phyloP scores from a whole-genome alignment of 306 rosid genomes.

The Sicyos edulis region DNA sequence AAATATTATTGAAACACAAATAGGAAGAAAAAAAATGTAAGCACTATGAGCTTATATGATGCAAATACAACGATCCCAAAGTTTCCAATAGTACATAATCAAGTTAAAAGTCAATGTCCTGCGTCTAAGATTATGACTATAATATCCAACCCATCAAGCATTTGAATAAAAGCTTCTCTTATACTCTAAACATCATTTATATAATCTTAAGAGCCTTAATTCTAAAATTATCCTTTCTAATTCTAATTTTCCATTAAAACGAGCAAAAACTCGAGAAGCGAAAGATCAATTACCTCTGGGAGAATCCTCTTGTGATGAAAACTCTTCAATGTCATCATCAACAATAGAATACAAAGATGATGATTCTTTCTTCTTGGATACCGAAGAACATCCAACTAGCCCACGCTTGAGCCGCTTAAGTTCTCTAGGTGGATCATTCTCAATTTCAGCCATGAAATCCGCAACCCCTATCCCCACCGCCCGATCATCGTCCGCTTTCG shows the following conservation, averaged over 20 bases:
- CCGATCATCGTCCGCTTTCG: constrained; percentile 18
- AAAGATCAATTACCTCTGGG: constrained; percentile 24
- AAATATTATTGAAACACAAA: background rate
- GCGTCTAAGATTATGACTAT: background rate
- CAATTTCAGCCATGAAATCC: constrained; percentile 35
- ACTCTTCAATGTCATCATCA: constrained; percentile 74
- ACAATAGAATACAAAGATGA: constrained; percentile 15
- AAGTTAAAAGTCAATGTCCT: background rate
- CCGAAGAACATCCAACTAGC: constrained; percentile 8
- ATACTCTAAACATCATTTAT: too few species aligned
- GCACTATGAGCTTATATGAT: background rate
- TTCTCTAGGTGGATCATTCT: constrained; percentile 28
- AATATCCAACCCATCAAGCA: background rate
- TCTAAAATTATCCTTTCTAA: background rate
- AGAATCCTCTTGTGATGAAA: constrained; percentile 56
- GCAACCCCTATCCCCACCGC: constrained; percentile 22
- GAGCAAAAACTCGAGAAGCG: background rate
- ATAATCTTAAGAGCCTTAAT: too few species aligned
- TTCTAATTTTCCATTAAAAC: background rate
- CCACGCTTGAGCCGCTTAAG: constrained; percentile 77
- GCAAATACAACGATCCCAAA: background rate
- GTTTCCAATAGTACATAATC: background rate
- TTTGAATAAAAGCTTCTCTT: background rate
- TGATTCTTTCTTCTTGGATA: constrained; percentile 15
- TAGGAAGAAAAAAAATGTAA: background rate